A percentile compares a stretch with the other conserved stretches of the same genome.
phyloP scores from a whole-genome alignment of 108 stramenopile genomes.

The Nitzschia sp. region DNA sequence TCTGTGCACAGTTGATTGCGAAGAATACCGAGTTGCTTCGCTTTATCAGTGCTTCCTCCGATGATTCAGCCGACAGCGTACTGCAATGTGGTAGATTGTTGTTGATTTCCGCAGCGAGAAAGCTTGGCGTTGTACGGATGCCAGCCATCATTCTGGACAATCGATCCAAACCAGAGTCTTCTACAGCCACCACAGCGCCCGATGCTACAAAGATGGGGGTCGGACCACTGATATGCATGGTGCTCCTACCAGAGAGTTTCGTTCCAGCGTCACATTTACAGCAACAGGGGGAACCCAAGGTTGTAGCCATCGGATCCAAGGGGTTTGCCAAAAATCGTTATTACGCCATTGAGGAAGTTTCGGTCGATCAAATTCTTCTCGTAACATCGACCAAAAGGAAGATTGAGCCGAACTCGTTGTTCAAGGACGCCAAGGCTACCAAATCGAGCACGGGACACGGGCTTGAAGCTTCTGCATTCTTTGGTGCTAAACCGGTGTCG shows the following conservation, averaged over 20 bases:
- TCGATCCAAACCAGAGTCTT: neutral
- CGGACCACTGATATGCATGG: conserved; percentile 56
- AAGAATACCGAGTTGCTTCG: conserved; percentile 50
- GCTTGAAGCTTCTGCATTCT: conserved; percentile 30
- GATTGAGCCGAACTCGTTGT: conserved; percentile 59
- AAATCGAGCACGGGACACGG: conserved; percentile 1
- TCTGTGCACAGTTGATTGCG: conserved; percentile 43
- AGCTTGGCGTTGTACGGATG: conserved; percentile 59
- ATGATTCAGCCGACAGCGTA: conserved; percentile 54
- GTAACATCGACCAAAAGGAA: conserved; percentile 65
- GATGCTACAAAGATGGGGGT: neutral
- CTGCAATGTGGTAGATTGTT: conserved; percentile 63
- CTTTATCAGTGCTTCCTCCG: conserved; percentile 43
- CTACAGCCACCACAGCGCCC: conserved; percentile 24
- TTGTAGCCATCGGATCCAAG: conserved; percentile 54
- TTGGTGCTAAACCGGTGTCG: conserved; percentile 42
- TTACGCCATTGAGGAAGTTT: conserved; percentile 59
- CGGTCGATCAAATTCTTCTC: conserved; percentile 65
- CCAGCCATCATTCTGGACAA: conserved; percentile 66
- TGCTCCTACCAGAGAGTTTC: conserved; percentile 67
- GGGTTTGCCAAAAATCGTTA: conserved; percentile 51
- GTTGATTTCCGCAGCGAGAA: conserved; percentile 66
- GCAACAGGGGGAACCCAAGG: conserved; percentile 24
- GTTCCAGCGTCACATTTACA: conserved; percentile 23
- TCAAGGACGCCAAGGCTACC: conserved; percentile 42